These are phyloP conservation scores for Nicotiana tabacum DNA, from an alignment of 257 asterid genomes.

Conservation along the genomic window DNA sequence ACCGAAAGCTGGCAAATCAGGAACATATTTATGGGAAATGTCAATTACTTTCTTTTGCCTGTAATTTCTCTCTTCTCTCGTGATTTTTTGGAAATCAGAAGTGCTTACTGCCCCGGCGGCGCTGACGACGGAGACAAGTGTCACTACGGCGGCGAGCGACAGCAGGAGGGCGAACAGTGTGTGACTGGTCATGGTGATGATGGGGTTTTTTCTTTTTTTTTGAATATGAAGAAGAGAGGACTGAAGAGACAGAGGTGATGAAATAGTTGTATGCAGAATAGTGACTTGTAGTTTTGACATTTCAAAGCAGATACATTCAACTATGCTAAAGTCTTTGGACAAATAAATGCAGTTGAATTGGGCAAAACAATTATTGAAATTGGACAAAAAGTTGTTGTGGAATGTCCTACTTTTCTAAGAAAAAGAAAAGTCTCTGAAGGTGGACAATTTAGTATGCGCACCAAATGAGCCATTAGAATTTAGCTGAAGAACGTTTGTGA, in stretches of 20 bases:
- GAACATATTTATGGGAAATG: slow-evolving; percentile 9
- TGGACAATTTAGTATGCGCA: too few species aligned
- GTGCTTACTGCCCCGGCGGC: not conserved
- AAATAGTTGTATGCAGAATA: not conserved
- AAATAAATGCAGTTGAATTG: too few species aligned
- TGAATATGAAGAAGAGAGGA: not conserved
- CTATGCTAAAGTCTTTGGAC: too few species aligned
- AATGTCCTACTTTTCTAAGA: too few species aligned
- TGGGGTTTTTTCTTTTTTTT: too few species aligned
- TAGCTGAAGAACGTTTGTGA: too few species aligned
- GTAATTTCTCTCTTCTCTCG: not conserved
- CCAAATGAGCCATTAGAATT: too few species aligned
- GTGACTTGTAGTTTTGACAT: too few species aligned
- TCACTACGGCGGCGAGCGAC: not conserved
- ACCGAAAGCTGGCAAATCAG: slow-evolving; percentile 7
- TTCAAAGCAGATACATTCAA: too few species aligned
- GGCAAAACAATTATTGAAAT: too few species aligned
- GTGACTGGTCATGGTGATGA: not conserved
- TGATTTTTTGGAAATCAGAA: not conserved
- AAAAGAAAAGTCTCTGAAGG: too few species aligned
- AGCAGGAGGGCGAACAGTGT: not conserved
- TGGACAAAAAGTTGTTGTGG: too few species aligned
- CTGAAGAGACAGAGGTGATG: not conserved
- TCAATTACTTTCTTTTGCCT: not conserved
- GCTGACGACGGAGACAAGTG: not conserved